phyloP scores from a whole-genome alignment of 1,284 basidiomycete genomes.

The Paramarasmius palmivorus region DNA sequence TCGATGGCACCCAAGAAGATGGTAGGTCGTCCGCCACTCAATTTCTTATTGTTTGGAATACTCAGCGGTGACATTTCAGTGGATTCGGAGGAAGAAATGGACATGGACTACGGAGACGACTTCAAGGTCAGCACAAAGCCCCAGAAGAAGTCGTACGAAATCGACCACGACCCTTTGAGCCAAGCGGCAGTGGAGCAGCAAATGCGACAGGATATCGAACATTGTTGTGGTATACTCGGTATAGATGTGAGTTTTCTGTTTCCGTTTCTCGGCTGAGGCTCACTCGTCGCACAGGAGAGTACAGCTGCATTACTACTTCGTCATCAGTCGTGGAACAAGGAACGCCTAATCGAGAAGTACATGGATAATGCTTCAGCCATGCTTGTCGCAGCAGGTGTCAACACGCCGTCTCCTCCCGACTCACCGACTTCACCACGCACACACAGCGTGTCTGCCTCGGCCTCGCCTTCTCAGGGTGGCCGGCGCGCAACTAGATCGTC shows the following conservation, averaged over 20 bases:
- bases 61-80: slow-evolving; percentile 2
- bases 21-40: slow-evolving; percentile 28
- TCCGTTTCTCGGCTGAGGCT: slow-evolving; percentile 12
- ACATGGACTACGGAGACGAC: slow-evolving; percentile 65
- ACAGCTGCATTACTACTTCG: slow-evolving; percentile 82
- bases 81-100: slow-evolving; percentile 55
- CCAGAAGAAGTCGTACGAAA: slow-evolving; percentile 72
- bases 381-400: slow-evolving; percentile 69
- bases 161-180: slow-evolving; percentile 77
- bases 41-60: not conserved
- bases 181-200: slow-evolving; percentile 73
- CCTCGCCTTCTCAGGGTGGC: slow-evolving; percentile 22
- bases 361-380: slow-evolving; percentile 84
- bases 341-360: slow-evolving; percentile 92
- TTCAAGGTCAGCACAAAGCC: slow-evolving; percentile 56
- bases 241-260: slow-evolving; percentile 67
- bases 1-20: slow-evolving; percentile 56
- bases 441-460: slow-evolving; percentile 23
- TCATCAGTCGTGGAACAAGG: slow-evolving; percentile 93
- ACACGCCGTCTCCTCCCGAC: slow-evolving; percentile 36
- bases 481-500: slow-evolving; percentile 42
- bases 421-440: slow-evolving; percentile 27
- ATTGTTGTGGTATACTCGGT: slow-evolving; percentile 83
- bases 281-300: slow-evolving; percentile 29
- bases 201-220: slow-evolving; percentile 78